Percentiles rank a stretch among this genome's conserved stretches.
phyloP scores from a whole-genome alignment of 2,329 filamentous ascomycete genomes.

The Penicillium sp. region DNA sequence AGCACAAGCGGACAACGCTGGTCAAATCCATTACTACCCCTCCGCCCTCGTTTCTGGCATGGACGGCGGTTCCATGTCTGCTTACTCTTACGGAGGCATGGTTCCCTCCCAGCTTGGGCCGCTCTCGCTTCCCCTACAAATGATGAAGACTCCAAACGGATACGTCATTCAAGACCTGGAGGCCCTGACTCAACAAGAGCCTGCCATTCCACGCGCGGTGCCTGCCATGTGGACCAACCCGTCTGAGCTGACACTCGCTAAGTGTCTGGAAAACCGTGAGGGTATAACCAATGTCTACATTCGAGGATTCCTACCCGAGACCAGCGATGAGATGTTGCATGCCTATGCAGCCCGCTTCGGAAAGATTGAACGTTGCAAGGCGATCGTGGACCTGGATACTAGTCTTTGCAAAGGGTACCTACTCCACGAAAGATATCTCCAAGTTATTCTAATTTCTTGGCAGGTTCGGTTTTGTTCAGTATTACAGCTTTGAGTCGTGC shows the following conservation, averaged over 20 bases:
- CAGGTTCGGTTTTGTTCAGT: conserved; percentile 98
- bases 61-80: conserved; percentile 56
- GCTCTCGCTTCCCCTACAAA: conserved; percentile 41
- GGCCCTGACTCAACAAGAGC: conserved; percentile 69
- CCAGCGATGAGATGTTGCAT: conserved; percentile 84
- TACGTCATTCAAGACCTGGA: conserved; percentile 57
- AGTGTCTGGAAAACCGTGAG: conserved; percentile 89
- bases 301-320: conserved; percentile 89
- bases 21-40: conserved; percentile 59
- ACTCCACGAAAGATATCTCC: conserved; percentile 4
- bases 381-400: conserved; percentile 92
- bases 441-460: conserved; percentile 23
- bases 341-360: conserved; percentile 85
- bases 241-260: conserved; percentile 84
- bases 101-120: conserved; percentile 54
- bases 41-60: conserved; percentile 53
- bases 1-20: conserved; percentile 60
- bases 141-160: conserved; percentile 47
- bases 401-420: conserved; percentile 92
- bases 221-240: conserved; percentile 81
- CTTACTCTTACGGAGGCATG: conserved; percentile 59
- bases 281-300: conserved; percentile 99
- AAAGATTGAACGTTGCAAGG: conserved; percentile 93
- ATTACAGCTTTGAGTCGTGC: conserved; percentile 79
- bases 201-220: conserved; percentile 80